phyloP scores from a whole-genome alignment of 1,139 yeast genomes.

The Yamadazyma siamensis region DNA sequence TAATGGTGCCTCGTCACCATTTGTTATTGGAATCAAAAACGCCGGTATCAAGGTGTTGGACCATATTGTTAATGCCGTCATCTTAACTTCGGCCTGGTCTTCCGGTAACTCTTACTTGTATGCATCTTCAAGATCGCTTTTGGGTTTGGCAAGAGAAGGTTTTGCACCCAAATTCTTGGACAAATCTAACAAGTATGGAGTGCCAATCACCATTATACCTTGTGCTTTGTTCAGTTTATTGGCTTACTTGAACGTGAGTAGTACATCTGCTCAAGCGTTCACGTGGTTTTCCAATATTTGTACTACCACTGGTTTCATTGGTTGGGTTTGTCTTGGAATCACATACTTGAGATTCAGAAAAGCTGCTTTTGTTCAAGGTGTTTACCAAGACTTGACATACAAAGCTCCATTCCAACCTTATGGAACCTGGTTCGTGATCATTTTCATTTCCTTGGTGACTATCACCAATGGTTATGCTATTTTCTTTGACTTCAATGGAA shows the following conservation, averaged over 20 bases:
- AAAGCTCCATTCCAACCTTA: constrained; percentile 43
- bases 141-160: constrained; percentile 45
- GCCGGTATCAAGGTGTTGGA: constrained; percentile 50
- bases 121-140: constrained; percentile 40
- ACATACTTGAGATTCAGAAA: constrained; percentile 54
- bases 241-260: constrained; percentile 61
- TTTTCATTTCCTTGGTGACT: constrained; percentile 36
- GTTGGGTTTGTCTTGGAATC: constrained; percentile 56
- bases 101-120: constrained; percentile 46
- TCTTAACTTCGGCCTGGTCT: constrained; percentile 51
- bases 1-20: constrained; percentile 50
- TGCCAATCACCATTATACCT: constrained; percentile 27
- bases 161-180: constrained; percentile 48
- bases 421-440: constrained; percentile 41
- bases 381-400: constrained; percentile 29
- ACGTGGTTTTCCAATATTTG: constrained; percentile 68
- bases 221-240: constrained; percentile 38
- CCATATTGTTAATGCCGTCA: constrained; percentile 48
- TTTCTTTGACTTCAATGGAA: constrained; percentile 41
- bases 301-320: constrained; percentile 65
- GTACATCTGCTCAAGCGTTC: constrained; percentile 53
- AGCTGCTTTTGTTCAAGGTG: constrained; percentile 39
- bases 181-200: constrained; percentile 38
- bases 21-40: constrained; percentile 48
- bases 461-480: constrained; percentile 53